Evolutionary conservation across 176 grass and related monocot species (phyloP), one percentile per base, ranked within the genome.

Genomic region (Triticum turgidum): DNA sequence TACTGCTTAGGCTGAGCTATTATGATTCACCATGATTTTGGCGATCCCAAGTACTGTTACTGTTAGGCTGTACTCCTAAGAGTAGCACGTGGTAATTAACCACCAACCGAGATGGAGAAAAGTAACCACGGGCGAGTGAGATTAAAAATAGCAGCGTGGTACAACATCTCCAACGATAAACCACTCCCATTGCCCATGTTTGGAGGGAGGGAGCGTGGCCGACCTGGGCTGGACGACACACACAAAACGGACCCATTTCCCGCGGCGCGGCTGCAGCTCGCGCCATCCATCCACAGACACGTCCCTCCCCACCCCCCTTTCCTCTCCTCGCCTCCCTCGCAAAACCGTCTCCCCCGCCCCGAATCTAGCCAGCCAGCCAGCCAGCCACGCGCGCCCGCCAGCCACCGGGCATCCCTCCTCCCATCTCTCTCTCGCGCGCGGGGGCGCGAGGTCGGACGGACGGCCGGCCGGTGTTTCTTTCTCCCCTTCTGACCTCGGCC

Each of bases 341-440:
- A 32, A 75, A 76, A 82, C 86, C 8, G 86, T 61, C 42, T 66
- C 79, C 79, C 73, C 80, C 80, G 82, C 79, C 73, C 80, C 80
- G 82, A 85, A 89, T 89, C 88, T 89, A 85, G 83, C 76, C 38
- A 78, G 51, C 2, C 69, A 35, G 34, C 51, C 51, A 58, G 15
- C 54, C 69, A 69, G 12, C 47, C 72, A 35, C 80, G 37, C 25
- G 65, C 32, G 37, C 54, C 49, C 17, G 49, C 49, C 68, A 69
- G 68, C 69, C 72, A 75, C 72, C 72, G 42, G 71, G 17, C 71
- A 74, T 33, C 67, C 29, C 37, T n/a, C 41, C 69, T 13, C 44
- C 15, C 65, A 13, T 75, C 88, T 67, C 65, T 22, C 44, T 5
- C 45, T 0, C 45, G 1, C 80, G 9, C 63, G 18, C 29, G 41